Evolutionary conservation across 495 filamentous ascomycete species (phyloP).

Genomic region (Cercophora samala): DNA sequence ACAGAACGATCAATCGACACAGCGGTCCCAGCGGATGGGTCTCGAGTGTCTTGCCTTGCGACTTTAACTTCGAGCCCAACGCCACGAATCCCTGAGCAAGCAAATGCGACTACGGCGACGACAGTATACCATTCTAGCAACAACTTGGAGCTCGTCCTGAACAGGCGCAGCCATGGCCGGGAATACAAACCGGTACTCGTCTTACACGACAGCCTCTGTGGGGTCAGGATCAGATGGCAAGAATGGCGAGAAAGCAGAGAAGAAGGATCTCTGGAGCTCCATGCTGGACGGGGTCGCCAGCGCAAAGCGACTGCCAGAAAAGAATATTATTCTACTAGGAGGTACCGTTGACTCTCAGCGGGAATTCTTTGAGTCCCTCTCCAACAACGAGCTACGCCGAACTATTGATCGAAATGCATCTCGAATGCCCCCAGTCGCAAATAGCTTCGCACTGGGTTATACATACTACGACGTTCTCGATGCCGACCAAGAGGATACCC

Average conservation of each 20-base stretch:
- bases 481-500: slow-evolving; percentile 90
- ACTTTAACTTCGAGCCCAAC: slow-evolving; percentile 1
- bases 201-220: slow-evolving; percentile 48
- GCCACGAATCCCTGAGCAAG: not conserved
- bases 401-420: slow-evolving; percentile 56
- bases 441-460: slow-evolving; percentile 90
- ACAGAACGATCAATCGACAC: not conserved
- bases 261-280: slow-evolving; percentile 91
- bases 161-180: slow-evolving; percentile 44
- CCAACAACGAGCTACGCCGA: slow-evolving; percentile 59
- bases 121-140: not conserved
- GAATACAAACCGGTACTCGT: slow-evolving; percentile 56
- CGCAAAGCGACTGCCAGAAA: slow-evolving; percentile 87
- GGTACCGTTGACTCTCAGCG: slow-evolving; percentile 84
- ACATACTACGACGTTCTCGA: slow-evolving; percentile 94
- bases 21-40: not conserved
- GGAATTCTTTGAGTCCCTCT: slow-evolving; percentile 82
- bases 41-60: not conserved
- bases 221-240: slow-evolving; percentile 42
- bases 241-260: slow-evolving; percentile 64
- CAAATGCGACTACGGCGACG: slow-evolving; percentile 20
- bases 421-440: slow-evolving; percentile 78
- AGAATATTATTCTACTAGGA: slow-evolving; percentile 83
- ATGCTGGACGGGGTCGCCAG: slow-evolving; percentile 89
- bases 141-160: not conserved